Conservation (phyloP, 2,329 filamentous ascomycete genomes). For the Colletotrichum sp. region DNA sequence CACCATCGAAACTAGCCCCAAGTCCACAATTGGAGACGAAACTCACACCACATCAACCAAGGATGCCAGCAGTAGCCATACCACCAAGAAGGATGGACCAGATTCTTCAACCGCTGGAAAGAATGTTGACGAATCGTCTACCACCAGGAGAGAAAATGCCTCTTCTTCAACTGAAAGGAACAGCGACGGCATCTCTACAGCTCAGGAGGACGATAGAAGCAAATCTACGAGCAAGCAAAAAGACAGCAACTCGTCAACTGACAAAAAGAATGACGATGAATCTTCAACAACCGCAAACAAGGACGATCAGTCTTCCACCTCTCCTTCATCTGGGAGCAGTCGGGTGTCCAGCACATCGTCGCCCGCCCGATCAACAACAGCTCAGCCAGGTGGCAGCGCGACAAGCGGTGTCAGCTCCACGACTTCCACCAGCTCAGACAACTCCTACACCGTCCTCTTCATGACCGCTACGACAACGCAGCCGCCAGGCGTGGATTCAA, state of each 20-base stretch:
- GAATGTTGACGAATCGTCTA: not conserved
- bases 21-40: not conserved
- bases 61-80: not conserved
- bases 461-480: not conserved
- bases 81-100: not conserved
- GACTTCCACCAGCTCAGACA: not conserved
- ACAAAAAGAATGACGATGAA: not conserved
- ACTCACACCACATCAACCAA: not conserved
- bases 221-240: not conserved
- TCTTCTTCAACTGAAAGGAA: not conserved
- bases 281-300: not conserved
- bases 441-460: not conserved
- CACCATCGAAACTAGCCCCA: not conserved
- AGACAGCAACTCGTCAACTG: not conserved
- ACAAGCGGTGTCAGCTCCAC: not conserved
- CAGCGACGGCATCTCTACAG: not conserved
- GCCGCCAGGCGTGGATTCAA: not conserved
- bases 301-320: not conserved
- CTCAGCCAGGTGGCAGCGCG: not conserved
- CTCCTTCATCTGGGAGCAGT: not conserved
- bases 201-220: not conserved
- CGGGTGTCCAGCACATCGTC: not conserved
- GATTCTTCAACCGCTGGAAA: not conserved
- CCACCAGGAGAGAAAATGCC: not conserved
- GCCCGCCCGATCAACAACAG: not conserved